Evolutionary conservation across 345 rosid species (phyloP), one percentile per base, ranked within the genome.

Genomic region (Salix brachista): DNA sequence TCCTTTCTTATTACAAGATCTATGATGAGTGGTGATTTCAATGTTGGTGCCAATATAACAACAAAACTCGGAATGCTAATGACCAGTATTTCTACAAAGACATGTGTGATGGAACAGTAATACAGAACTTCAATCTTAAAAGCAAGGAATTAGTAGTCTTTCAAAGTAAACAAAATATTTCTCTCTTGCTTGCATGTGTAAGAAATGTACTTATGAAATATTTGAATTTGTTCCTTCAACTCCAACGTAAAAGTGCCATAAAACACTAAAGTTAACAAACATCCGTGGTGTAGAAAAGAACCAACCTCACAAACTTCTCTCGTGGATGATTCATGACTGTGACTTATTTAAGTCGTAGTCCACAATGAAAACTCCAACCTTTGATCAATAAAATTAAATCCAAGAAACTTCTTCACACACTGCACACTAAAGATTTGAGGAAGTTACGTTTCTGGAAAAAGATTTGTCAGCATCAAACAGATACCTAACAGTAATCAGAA

Each of bases 291-390:
- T 23, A 32, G 34, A 56, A 48, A 28, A 26, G 25, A 74, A 85
- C 84, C 61, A 60, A 91, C 92, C 92, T 90, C 62, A 90, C 90
- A 75, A 84, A 82, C 87, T 89, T 91, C 86, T 84, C 92, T 5
- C 78, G 89, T 39, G 85, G 80, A 73, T 82, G 82, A 78, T 69
- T 84, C 97, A 89, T 91, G 61, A 69, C 79, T 75, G 71, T 13
- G 65, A 52, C 46, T 70, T 75, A 0, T 42, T 32, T 41, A 62
- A 54, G 25, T 21, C 23, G n/a, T 30, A 41, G 32, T 46, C 62
- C 26, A 26, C 23, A 54, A 37, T n/a, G 21, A 76, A 73, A 18
- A n/a, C 50, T 72, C 79, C 41, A 78, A 67, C 72, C 80, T 19
- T 66, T 14, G 52, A 78, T 44, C 32, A 65, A 44, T 19, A 25